A percentile compares a stretch with the other conserved stretches of the same genome.
Conservation (phyloP, 2,329 filamentous ascomycete genomes). For the Penicillium sp. region DNA sequence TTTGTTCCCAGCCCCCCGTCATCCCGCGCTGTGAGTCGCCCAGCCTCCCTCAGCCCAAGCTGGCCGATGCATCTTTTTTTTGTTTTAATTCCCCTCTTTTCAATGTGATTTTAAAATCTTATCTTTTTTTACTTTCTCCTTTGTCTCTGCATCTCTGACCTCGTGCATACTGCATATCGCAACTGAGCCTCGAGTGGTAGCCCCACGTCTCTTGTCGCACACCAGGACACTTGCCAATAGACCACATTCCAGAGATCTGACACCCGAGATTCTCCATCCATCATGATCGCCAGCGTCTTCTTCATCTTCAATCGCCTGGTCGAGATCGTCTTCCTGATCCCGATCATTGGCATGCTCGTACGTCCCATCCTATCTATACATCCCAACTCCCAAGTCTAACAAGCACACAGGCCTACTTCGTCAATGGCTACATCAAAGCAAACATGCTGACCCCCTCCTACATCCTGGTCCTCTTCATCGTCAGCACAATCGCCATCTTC, state of each 20-base stretch:
- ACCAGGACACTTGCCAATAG: conserved; percentile 1
- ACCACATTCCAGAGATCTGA: conserved; percentile 23
- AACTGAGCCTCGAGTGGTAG: conserved; percentile 13
- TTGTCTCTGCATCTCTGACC: conserved; percentile 8
- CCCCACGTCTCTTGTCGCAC: not conserved
- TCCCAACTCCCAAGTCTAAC: not conserved
- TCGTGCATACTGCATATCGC: conserved; percentile 15
- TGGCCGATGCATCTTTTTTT: conserved; percentile 14
- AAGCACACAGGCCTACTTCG: conserved; percentile 56
- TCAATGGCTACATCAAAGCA: conserved; percentile 58
- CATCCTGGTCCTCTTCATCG: conserved; percentile 67
- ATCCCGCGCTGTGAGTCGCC: conserved; percentile 27
- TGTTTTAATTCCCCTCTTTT: conserved; percentile 7
- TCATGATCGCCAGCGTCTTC: conserved; percentile 57
- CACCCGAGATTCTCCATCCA: conserved; percentile 1
- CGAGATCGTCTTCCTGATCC: conserved; percentile 64
- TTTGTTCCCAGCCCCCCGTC: conserved; percentile 33
- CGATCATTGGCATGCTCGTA: conserved; percentile 64
- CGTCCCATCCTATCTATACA: conserved; percentile 16
- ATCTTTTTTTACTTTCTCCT: conserved; percentile 9
- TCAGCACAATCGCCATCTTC: conserved; percentile 61
- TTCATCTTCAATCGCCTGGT: conserved; percentile 64
- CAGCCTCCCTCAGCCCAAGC: conserved; percentile 33
- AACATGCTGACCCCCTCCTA: conserved; percentile 62
- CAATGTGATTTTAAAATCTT: conserved; percentile 9